Base-by-base conservation (phyloP, 163 green algal genomes). In the Prototheca cutis region DNA sequence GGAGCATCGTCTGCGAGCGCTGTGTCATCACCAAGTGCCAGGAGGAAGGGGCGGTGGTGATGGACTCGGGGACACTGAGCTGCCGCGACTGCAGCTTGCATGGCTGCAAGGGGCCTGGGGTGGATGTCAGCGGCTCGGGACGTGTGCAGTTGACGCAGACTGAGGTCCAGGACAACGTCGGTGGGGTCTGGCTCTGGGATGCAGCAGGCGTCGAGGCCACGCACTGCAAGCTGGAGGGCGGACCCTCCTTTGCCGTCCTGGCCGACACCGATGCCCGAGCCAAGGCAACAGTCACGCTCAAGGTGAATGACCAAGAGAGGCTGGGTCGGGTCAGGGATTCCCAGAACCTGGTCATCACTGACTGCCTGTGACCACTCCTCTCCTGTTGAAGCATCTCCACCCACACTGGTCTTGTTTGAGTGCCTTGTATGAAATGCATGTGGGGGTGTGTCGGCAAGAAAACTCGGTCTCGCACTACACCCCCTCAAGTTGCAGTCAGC, bases 131-230 rank as follows among this genome's bases (percentile, higher is more conserved):
- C 40, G 63, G 71, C 18, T 7, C 34, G 15, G 73, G 49, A 4
- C 48, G 17, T 0, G 55, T 53, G 3, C 5, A 13, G 6, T n/a
- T 79, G 25, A 25, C 34, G 10, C 40, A 42, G 2, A 31, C 62
- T 36, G 42, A 39, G 13, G 28, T 82, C 24, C 48, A 59, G 1
- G 40, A 55, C 17, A 84, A 81, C 57, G 61, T 78, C 32, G 79
- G 79, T 23, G 80, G 80, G 15, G 32, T 83, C 21, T 87, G 68
- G 71, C 30, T 71, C 15, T 87, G 80, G 80, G 72, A 85, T n/a
- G 31, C 47, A 1, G 51, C 65, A 7, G 40, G 6, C 0, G 63
- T 55, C 5, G 28, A 52, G 33, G 49, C 77, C 24, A 15, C 15
- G 2, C 55, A 40, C 0, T 34, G 25, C n/a, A 19, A 2, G 0